These are phyloP conservation scores for Apiospora pterosperma DNA, from an alignment of 2,329 filamentous ascomycete species.

Conservation along the genomic window DNA sequence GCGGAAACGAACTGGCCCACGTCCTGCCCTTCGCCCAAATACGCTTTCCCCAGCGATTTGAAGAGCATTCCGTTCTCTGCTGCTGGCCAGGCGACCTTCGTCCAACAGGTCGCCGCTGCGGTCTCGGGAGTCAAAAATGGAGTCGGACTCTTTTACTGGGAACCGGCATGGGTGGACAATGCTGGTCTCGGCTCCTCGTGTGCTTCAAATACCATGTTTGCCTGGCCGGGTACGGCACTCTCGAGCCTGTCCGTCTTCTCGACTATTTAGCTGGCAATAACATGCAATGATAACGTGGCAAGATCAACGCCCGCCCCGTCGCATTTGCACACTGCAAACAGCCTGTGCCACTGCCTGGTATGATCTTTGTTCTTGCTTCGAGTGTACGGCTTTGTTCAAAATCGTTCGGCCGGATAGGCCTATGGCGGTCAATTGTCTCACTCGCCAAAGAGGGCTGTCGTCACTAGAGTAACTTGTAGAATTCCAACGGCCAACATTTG, in stretches of 20 bases:
- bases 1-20: constrained; percentile 70
- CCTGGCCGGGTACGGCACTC: constrained; percentile 49
- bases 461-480: not conserved
- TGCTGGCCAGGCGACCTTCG: constrained; percentile 59
- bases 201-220: constrained; percentile 60
- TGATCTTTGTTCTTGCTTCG: not conserved
- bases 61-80: constrained; percentile 58
- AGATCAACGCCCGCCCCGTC: not conserved
- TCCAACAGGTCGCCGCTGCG: constrained; percentile 55
- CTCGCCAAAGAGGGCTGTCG: not conserved
- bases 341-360: not conserved
- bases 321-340: not conserved
- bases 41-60: constrained; percentile 59
- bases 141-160: constrained; percentile 68
- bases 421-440: not conserved
- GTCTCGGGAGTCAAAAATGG: constrained; percentile 52
- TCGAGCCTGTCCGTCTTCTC: constrained; percentile 55
- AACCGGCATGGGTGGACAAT: constrained; percentile 69
- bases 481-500: not conserved
- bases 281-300: not conserved
- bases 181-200: constrained; percentile 62
- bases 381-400: not conserved
- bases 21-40: constrained; percentile 54
- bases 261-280: constrained; percentile 33
- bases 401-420: not conserved